Base-by-base conservation (phyloP, 805 yeast genomes). In the Wickerhamiella parazyma region DNA sequence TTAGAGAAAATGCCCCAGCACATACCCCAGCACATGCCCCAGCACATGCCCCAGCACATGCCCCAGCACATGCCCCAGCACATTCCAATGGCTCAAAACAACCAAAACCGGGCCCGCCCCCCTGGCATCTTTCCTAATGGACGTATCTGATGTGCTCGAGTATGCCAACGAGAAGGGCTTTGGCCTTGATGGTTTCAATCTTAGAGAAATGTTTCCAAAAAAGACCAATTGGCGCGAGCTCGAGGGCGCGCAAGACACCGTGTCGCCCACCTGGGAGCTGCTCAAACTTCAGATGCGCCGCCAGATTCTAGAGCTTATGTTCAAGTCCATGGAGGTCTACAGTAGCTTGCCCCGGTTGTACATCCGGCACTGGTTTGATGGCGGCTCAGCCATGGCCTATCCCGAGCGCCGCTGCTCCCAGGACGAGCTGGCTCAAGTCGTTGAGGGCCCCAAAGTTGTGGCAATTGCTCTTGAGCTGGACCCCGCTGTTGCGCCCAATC, bases 171-270 rank as follows among this genome's bases (percentile, higher is more conserved):
- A 40, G 11, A 33, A 33, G 19, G 43, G 43, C 21, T 29, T 40
- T 6, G 37, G 36, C n/a, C 43, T 40, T 4, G 43, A 40, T 19
- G 43, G 43, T 17, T 40, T 40, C 12, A 26, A 40, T 25, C 24
- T 40, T 6, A 28, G 26, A n/a, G 26, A 24, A 4, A 40, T 40
- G 43, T 40, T 40, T 17, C 43, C 43, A 16, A 29, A 21, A 7
- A 33, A 33, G 18, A 40, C 43, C 38, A 40, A 40, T 19, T 40
- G 37, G 37, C 33, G 19, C 25, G 43, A 40, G 38, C 43, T 40
- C 4, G 33, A 25, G 16, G 33, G 33, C n/a, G 38, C 38, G n/a
- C 14, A 12, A 19, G 31, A 39, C 9, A 16, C 33, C 26, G 17
- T 35, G 10, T 24, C 33, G n/a, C 43, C 43, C n/a, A 40, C 43